These are phyloP conservation scores for Pythium dissimile DNA, from an alignment of 352 stramenopile genomes.

Conservation along the genomic window DNA sequence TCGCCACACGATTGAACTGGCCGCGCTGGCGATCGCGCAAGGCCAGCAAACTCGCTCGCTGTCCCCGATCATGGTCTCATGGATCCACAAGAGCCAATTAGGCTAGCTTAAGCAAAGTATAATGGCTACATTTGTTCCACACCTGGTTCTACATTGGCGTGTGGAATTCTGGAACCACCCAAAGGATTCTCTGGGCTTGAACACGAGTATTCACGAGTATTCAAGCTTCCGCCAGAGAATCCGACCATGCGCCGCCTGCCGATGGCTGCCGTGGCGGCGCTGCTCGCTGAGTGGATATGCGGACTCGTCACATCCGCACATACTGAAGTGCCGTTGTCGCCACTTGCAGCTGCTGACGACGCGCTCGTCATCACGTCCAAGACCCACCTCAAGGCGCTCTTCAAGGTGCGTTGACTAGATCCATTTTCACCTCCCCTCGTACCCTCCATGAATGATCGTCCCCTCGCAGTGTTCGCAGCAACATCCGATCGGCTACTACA, in stretches of 20 bases:
- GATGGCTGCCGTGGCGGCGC: not conserved
- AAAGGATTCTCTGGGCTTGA: not conserved
- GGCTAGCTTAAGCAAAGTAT: not conserved
- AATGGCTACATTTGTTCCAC: not conserved
- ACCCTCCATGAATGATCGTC: not conserved
- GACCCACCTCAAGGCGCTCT: constrained; percentile 19
- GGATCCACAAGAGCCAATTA: constrained; percentile 1
- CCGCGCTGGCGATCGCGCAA: constrained; percentile 18
- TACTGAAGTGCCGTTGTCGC: no score
- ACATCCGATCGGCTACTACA: constrained; percentile 72
- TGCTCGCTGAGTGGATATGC: not conserved
- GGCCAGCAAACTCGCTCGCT: constrained; percentile 17
- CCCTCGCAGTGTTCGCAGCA: constrained; percentile 47
- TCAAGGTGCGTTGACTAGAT: constrained; percentile 3
- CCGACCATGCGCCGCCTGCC: not conserved
- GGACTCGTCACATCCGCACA: no score
- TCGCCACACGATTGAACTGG: constrained; percentile 32
- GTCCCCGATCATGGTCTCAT: not conserved
- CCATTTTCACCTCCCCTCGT: not conserved
- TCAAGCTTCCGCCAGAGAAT: no score
- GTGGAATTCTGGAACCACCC: not conserved
- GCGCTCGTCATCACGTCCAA: constrained; percentile 50
- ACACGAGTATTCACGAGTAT: no score
- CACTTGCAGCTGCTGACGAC: constrained; percentile 6
- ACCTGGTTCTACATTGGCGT: not conserved